Percentiles rank a stretch among this genome's conserved stretches.
Evolutionary conservation across 192 early-diverging fungal genomes (phyloP).

Genomic region (Borealophlyctis nickersoniae): DNA sequence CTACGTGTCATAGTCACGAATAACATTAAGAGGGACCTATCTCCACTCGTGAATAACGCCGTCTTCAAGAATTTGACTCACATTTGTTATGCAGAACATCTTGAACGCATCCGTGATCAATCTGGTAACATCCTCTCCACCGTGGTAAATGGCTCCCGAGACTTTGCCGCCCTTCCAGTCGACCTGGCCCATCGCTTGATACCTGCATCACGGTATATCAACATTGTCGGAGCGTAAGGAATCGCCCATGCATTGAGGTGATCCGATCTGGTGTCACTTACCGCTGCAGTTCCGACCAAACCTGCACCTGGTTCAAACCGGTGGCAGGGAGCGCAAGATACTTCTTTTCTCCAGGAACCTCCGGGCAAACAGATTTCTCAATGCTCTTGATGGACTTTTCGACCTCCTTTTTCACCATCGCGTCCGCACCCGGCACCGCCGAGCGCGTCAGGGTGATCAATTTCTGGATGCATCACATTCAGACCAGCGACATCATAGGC

Average conservation of each 20-base stretch:
- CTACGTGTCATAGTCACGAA: conserved; percentile 6
- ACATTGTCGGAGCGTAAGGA: no score
- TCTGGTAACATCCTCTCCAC: conserved; percentile 74
- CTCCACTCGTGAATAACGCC: conserved; percentile 1
- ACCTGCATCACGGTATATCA: conserved; percentile 33
- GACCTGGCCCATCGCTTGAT: conserved; percentile 56
- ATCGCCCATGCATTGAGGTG: conserved; percentile 17
- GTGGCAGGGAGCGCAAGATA: conserved; percentile 63
- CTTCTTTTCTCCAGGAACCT: conserved; percentile 59
- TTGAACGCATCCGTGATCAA: conserved; percentile 77
- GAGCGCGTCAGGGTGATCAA: conserved; percentile 26
- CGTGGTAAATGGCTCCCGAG: conserved; percentile 91
- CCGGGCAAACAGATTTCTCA: conserved; percentile 68
- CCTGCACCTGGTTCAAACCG: conserved; percentile 60
- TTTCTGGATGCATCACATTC: conserved; percentile 4
- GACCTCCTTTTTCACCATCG: conserved; percentile 71
- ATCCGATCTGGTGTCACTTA: conserved; percentile 10
- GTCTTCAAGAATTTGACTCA: conserved; percentile 15
- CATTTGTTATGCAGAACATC: conserved; percentile 77
- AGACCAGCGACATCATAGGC: neutral
- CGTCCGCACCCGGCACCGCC: conserved; percentile 48
- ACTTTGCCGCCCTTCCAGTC: conserved; percentile 85
- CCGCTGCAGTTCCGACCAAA: conserved; percentile 55
- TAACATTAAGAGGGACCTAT: neutral
- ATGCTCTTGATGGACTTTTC: conserved; percentile 76